These are phyloP conservation scores for Auricularia cornea DNA, from an alignment of 768 basidiomycete species.

Conservation along the genomic window DNA sequence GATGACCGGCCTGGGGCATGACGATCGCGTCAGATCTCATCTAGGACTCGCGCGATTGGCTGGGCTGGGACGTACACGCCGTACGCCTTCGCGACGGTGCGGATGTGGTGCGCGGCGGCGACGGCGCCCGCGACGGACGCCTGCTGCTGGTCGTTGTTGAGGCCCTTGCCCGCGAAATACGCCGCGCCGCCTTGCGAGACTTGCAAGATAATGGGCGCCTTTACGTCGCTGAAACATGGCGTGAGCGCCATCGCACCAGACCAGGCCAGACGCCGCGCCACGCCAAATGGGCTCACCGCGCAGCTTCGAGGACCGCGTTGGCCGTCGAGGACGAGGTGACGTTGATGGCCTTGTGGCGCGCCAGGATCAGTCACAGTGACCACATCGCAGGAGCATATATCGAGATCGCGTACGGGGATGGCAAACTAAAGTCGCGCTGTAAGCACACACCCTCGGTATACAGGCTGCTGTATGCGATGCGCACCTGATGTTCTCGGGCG, in stretches of 20 bases:
- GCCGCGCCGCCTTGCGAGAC: slow-evolving; percentile 95
- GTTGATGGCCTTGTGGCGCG: slow-evolving; percentile 34
- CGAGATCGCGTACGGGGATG: slow-evolving; percentile 27
- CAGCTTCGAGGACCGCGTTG: slow-evolving; percentile 92
- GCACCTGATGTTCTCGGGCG: slow-evolving; percentile 78
- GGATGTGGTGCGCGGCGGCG: slow-evolving; percentile 87
- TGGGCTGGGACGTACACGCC: slow-evolving; percentile 62
- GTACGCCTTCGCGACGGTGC: slow-evolving; percentile 79
- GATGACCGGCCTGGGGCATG: slow-evolving; percentile 68
- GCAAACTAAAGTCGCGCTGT: slow-evolving; percentile 26
- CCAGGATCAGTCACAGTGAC: not conserved
- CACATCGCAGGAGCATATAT: not conserved
- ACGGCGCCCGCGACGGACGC: slow-evolving; percentile 90
- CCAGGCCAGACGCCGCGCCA: too few species aligned
- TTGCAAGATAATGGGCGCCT: slow-evolving; percentile 95
- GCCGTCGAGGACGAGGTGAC: slow-evolving; percentile 93
- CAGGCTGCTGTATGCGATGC: slow-evolving; percentile 1
- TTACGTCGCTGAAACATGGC: slow-evolving; percentile 60
- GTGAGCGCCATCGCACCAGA: not conserved
- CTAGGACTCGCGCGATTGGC: not conserved
- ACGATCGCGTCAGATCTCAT: not conserved
- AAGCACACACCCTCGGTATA: too few species aligned
- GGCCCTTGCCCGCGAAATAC: slow-evolving; percentile 94
- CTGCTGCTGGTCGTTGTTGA: slow-evolving; percentile 90
- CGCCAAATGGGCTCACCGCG: slow-evolving; percentile 44